phyloP scores from a whole-genome alignment of 768 basidiomycete species.

The Hortiboletus campestris region DNA sequence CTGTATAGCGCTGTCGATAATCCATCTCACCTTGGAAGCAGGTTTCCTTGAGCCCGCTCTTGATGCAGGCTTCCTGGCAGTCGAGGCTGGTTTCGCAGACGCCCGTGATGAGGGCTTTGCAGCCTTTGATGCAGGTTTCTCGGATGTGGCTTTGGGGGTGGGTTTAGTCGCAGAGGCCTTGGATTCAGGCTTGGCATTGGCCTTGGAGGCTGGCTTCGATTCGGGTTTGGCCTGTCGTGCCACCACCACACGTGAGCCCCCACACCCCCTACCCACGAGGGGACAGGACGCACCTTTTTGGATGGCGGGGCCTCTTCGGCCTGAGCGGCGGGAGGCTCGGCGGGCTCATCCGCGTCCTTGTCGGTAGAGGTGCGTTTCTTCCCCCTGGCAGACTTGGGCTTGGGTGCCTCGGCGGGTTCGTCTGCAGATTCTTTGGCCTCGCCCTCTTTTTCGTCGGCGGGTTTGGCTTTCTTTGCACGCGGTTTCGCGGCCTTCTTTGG shows the following conservation, averaged over 20 bases:
- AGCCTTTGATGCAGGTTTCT: conserved; percentile 44
- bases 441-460: conserved; percentile 44
- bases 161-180: conserved; percentile 24
- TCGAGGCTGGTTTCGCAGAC: conserved; percentile 44
- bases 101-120: conserved; percentile 40
- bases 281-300: conserved; percentile 53
- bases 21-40: conserved; percentile 49
- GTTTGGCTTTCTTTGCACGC: conserved; percentile 45
- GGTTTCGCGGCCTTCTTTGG: conserved; percentile 68
- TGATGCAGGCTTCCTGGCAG: conserved; percentile 52
- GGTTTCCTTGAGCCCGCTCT: conserved; percentile 63
- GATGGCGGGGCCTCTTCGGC: conserved; percentile 50
- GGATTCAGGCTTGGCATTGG: conserved; percentile 31
- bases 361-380: conserved; percentile 54
- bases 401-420: conserved; percentile 33
- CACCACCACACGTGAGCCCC: conserved; percentile 1
- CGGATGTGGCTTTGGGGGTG: conserved; percentile 31
- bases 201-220: conserved; percentile 30
- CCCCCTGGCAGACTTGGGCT: conserved; percentile 46
- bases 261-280: conserved; percentile 1
- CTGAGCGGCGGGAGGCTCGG: conserved; percentile 35
- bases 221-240: conserved; percentile 42
- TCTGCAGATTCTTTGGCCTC: conserved; percentile 37
- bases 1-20: not conserved
- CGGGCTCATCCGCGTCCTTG: conserved; percentile 37